Conservation (phyloP, 441 rosid genomes). For the Arabidopsis lyrata region DNA sequence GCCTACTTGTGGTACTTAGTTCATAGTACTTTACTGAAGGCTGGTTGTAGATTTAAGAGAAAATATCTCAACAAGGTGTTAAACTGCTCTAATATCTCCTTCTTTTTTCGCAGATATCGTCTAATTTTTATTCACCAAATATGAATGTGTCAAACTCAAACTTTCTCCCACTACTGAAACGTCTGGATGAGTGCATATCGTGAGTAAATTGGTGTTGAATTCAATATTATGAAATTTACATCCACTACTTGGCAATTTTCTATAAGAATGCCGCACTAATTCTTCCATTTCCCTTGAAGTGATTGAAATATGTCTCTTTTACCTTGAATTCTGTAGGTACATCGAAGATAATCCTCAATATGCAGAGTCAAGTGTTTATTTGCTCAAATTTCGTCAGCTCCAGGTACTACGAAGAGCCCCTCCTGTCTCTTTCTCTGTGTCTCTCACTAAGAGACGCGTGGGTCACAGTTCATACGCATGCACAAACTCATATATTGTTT, state of each 20-base stretch:
- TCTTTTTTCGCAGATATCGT: constrained; percentile 67
- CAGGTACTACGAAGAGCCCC: constrained; percentile 63
- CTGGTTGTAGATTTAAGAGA: constrained; percentile 14
- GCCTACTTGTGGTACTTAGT: constrained; percentile 17
- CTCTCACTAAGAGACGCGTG: constrained; percentile 22
- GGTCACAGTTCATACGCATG: constrained; percentile 28
- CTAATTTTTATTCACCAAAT: constrained; percentile 86
- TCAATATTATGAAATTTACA: constrained; percentile 20
- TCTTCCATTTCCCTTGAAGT: constrained; percentile 17
- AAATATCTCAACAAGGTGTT: constrained; percentile 27
- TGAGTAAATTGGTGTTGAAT: constrained; percentile 53
- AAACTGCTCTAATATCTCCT: constrained; percentile 23
- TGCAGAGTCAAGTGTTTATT: constrained; percentile 94
- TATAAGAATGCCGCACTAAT: neutral
- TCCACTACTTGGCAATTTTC: constrained; percentile 13
- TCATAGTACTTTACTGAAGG: constrained; percentile 11
- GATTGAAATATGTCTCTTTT: constrained; percentile 31
- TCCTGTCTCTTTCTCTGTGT: constrained; percentile 24
- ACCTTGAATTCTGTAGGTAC: constrained; percentile 56
- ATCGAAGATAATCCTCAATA: constrained; percentile 91
- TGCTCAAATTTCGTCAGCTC: constrained; percentile 96
- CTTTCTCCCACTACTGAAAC: constrained; percentile 91
- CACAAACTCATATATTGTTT: constrained; percentile 24
- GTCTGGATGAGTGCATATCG: constrained; percentile 94
- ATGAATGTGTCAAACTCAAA: constrained; percentile 82